Conservation (phyloP, 148 eudicot genomes). For the Polygonum maritimum region DNA sequence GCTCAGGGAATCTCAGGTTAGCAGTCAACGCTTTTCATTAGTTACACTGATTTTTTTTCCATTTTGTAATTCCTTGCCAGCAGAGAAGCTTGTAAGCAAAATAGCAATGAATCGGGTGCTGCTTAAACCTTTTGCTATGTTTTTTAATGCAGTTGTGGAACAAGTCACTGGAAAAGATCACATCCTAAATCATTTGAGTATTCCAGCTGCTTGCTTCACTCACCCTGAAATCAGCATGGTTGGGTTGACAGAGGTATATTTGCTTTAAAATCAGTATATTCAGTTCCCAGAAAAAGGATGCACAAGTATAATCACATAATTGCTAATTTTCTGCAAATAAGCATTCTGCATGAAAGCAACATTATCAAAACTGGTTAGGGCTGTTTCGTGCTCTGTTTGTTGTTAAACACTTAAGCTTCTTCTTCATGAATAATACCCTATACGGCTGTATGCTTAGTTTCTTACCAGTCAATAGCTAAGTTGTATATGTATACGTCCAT, state of each 20-base stretch:
- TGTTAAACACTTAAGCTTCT: too few relatives aligned
- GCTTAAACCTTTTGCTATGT: background rate
- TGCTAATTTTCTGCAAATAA: too few relatives aligned
- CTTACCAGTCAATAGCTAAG: background rate
- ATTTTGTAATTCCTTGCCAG: too few relatives aligned
- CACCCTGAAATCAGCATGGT: slow-evolving; percentile 99
- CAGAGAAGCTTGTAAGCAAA: background rate
- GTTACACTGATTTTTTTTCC: too few relatives aligned
- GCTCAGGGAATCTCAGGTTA: slow-evolving; percentile 97
- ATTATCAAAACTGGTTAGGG: too few relatives aligned
- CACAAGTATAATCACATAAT: too few relatives aligned
- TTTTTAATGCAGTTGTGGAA: slow-evolving; percentile 65
- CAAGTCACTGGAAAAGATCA: slow-evolving; percentile 90
- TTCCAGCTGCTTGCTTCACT: slow-evolving; percentile 98
- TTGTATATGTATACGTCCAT: background rate
- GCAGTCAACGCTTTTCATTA: too few relatives aligned
- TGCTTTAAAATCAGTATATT: background rate
- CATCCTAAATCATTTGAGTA: slow-evolving; percentile 81
- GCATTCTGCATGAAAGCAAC: too few relatives aligned
- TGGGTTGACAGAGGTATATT: slow-evolving; percentile 90
- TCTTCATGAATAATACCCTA: too few relatives aligned
- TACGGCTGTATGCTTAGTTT: too few relatives aligned
- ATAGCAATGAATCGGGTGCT: background rate
- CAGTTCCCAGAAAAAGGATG: too few relatives aligned
- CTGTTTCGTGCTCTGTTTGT: too few relatives aligned